Base-by-base conservation (phyloP, 108 stramenopile species). In the Cyclotella atomus region DNA sequence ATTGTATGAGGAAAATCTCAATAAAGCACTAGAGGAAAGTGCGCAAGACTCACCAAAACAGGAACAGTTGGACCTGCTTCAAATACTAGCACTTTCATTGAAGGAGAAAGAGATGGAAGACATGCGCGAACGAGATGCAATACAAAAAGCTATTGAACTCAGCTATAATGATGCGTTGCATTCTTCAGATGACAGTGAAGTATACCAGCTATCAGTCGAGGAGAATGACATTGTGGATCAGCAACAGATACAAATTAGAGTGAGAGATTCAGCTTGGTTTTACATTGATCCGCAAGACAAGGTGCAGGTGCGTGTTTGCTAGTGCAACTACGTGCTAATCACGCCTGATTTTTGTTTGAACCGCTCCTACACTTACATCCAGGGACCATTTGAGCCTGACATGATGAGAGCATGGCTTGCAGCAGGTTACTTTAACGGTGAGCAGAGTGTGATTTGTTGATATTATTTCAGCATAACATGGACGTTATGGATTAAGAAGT, bases 1-100 rank as follows among this genome's bases (percentile, higher is more conserved):
- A 59, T 44, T 66, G 44, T 79, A 49, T 54, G 70, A 79, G 46
- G 47, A 66, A 1, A 64, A 65, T 27, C 54, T 79, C 9, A 59
- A 55, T 19, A 27, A 27, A 41, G 77, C 57, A 16, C 38, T 79
- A 27, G 69, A 66, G 14, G 45, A 66, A 14, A 71, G 70, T 32
- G 43, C 57, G 24, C 60, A 72, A 61, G 16, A 44, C 38, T 7
- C 7, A 41, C 7, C 7, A 12, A 41, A 21, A 28, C 17, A 47
- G 17, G 28, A 65, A 49, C 25, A 43, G 10, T 3, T 61, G 23
- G 60, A 44, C 21, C 20, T 61, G 15, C 36, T 44, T 16, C 29
- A 65, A 21, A 47, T 47, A 10, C 3, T 50, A 6, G 21, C 35
- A 47, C 29, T 52, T 29, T 52, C 52, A 8, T n/a, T 36, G 24